These are phyloP conservation scores for Oryza officinalis DNA, from an alignment of 176 grass and related monocot species.

Conservation along the genomic window DNA sequence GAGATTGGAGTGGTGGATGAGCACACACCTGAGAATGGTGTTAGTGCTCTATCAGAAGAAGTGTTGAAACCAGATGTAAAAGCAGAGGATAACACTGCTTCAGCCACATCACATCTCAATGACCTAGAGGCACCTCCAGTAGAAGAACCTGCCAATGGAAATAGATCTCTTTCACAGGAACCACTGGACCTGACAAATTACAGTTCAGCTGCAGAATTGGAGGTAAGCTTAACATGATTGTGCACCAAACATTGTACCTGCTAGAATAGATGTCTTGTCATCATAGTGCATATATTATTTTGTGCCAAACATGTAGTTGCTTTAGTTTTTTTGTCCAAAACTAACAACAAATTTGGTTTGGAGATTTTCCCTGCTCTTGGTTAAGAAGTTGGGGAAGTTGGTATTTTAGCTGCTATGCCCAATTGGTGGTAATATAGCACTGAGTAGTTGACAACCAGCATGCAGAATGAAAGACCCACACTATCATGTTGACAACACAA, in stretches of 20 bases:
- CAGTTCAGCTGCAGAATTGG: slow-evolving; percentile 65
- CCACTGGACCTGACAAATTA: slow-evolving; percentile 59
- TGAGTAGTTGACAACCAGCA: neutral
- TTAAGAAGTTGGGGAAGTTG: neutral
- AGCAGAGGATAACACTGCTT: slow-evolving; percentile 28
- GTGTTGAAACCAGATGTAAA: slow-evolving; percentile 29
- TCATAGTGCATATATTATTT: neutral
- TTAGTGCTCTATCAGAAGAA: slow-evolving; percentile 31
- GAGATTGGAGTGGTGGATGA: slow-evolving; percentile 34
- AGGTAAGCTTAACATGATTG: slow-evolving; percentile 44
- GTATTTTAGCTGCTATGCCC: neutral
- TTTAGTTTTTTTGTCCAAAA: neutral
- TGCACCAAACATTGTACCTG: neutral
- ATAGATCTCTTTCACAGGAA: slow-evolving; percentile 31
- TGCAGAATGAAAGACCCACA: neutral
- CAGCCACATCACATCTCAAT: slow-evolving; percentile 31
- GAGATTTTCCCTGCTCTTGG: neutral
- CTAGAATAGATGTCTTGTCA: neutral
- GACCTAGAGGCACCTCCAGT: slow-evolving; percentile 4
- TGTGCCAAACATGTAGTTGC: slow-evolving; percentile 18
- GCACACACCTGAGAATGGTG: slow-evolving; percentile 27
- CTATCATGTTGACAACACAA: neutral
- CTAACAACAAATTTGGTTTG: neutral
- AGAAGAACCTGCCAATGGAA: slow-evolving; percentile 32
- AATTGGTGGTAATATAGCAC: slow-evolving; percentile 13